Evolutionary conservation across 179 eudicot species (phyloP).

Genomic region (Beta corolliflora): DNA sequence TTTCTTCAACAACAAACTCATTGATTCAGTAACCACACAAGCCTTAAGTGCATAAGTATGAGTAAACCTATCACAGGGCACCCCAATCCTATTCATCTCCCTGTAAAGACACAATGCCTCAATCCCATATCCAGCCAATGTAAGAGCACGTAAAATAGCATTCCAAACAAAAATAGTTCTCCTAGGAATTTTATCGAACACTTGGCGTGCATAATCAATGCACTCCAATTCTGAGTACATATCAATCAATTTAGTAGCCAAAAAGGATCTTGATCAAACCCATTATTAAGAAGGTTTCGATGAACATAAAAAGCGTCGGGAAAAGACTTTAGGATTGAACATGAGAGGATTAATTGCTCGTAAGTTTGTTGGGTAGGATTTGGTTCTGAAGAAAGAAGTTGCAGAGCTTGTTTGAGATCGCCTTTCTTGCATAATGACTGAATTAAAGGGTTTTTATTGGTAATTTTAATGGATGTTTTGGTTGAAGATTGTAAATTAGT

Average conservation of each 20-base stretch:
- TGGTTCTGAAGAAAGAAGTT: constrained; percentile 46
- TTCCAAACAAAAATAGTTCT: constrained; percentile 68
- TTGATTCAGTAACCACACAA: constrained; percentile 57
- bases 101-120: constrained; percentile 55
- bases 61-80: constrained; percentile 60
- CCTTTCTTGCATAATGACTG: constrained; percentile 55
- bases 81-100: constrained; percentile 50
- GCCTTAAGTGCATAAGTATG: constrained; percentile 71
- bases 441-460: constrained; percentile 43
- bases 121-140: constrained; percentile 51
- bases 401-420: constrained; percentile 53
- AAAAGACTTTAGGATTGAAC: constrained; percentile 45
- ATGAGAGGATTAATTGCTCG: constrained; percentile 59
- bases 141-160: constrained; percentile 62
- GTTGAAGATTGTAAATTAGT: constrained; percentile 31
- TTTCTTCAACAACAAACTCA: constrained; percentile 34
- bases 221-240: constrained; percentile 60
- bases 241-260: constrained; percentile 68
- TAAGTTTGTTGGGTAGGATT: constrained; percentile 63
- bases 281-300: constrained; percentile 43
- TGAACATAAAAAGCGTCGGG: constrained; percentile 52
- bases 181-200: constrained; percentile 57
- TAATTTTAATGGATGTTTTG: constrained; percentile 14
- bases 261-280: constrained; percentile 60
- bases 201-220: constrained; percentile 54